Percentiles rank a stretch among this genome's conserved stretches.
Conservation (phyloP, 2,329 filamentous ascomycete genomes). For the Tricladium varicosporioides region DNA sequence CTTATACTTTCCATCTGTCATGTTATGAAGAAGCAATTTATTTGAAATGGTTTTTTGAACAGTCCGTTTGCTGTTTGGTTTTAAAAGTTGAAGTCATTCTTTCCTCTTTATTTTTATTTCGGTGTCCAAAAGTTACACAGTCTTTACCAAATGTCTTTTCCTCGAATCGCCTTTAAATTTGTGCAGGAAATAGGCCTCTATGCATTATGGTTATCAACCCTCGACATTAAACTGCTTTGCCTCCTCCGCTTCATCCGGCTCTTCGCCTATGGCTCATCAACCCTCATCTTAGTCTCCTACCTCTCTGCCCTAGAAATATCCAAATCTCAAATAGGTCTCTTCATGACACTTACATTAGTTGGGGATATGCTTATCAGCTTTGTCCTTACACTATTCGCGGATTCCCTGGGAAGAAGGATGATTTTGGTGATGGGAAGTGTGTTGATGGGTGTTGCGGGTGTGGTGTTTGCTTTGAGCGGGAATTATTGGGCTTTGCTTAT, state of each 20-base stretch:
- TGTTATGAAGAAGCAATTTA: too few relatives aligned
- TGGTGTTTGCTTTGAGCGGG: background rate
- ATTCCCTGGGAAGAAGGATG: constrained; percentile 52
- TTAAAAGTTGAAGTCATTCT: too few relatives aligned
- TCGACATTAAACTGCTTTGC: constrained; percentile 57
- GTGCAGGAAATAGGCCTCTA: constrained; percentile 45
- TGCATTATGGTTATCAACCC: constrained; percentile 40
- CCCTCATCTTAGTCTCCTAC: constrained; percentile 56
- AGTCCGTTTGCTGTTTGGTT: too few relatives aligned
- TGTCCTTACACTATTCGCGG: constrained; percentile 56
- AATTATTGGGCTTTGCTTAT: background rate
- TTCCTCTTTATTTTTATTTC: too few relatives aligned
- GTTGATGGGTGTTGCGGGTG: constrained; percentile 55
- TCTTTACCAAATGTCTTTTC: too few relatives aligned
- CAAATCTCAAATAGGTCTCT: constrained; percentile 54
- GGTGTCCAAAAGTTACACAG: too few relatives aligned
- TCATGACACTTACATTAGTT: constrained; percentile 63
- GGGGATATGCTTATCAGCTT: constrained; percentile 61
- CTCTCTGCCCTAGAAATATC: constrained; percentile 49
- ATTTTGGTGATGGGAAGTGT: constrained; percentile 53
- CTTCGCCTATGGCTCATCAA: constrained; percentile 60
- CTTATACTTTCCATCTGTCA: too few relatives aligned
- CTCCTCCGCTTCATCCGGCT: constrained; percentile 59
- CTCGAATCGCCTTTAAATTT: constrained; percentile 13
- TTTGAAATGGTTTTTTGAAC: too few relatives aligned